Conservation (phyloP, 2,329 filamentous ascomycete genomes). For the Nigrospora oryzae region DNA sequence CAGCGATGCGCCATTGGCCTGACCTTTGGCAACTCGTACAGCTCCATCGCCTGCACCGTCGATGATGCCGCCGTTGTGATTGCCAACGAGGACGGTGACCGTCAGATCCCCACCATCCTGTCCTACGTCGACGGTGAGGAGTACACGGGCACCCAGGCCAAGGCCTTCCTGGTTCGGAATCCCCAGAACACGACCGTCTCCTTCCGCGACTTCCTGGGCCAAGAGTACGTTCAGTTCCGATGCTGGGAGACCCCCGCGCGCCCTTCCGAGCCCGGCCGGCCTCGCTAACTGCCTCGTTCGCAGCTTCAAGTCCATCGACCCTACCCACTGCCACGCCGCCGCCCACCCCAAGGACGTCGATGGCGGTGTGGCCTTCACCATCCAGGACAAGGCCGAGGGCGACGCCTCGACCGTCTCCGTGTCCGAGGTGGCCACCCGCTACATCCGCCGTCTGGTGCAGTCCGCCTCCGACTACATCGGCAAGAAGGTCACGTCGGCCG, state of each 20-base stretch:
- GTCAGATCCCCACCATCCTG: slow-evolving; percentile 89
- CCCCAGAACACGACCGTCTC: slow-evolving; percentile 87
- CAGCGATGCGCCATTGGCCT: slow-evolving; percentile 79
- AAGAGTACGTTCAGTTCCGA: slow-evolving; percentile 58
- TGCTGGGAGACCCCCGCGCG: background rate
- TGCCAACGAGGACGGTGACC: slow-evolving; percentile 98
- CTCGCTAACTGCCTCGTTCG: slow-evolving; percentile 1
- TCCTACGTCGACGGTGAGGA: slow-evolving; percentile 96
- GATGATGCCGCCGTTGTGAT: slow-evolving; percentile 97
- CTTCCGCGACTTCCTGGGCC: slow-evolving; percentile 92
- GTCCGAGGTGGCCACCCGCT: slow-evolving; percentile 75
- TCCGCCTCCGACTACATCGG: slow-evolving; percentile 89
- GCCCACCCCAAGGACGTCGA: slow-evolving; percentile 76
- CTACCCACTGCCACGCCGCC: slow-evolving; percentile 86
- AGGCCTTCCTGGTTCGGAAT: slow-evolving; percentile 88
- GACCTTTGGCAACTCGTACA: slow-evolving; percentile 97
- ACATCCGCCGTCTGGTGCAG: slow-evolving; percentile 70
- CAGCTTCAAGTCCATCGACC: slow-evolving; percentile 91
- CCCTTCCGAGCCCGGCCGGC: background rate
- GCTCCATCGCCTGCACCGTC: slow-evolving; percentile 86
- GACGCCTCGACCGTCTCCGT: slow-evolving; percentile 64
- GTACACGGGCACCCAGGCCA: slow-evolving; percentile 93
- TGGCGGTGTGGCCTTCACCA: slow-evolving; percentile 68
- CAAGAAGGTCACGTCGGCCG: slow-evolving; percentile 88
- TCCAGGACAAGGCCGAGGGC: slow-evolving; percentile 65